Evolutionary conservation across 345 rosid species (phyloP).

Genomic region (Camelina hispida): DNA sequence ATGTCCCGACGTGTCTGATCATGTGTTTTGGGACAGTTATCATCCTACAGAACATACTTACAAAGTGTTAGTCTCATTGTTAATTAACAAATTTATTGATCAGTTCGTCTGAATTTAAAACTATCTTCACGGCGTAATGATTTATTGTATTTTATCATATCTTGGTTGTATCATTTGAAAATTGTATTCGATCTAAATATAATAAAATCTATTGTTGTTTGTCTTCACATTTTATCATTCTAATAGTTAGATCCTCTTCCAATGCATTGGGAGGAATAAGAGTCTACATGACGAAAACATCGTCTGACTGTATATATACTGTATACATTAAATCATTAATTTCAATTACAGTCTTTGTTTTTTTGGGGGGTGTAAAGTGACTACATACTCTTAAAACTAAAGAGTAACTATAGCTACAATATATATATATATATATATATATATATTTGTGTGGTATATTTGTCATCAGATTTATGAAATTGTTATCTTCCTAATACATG

Average conservation of each 20-base stretch:
- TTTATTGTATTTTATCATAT: background rate
- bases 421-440: too few relatives aligned
- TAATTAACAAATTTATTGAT: conserved; percentile 38
- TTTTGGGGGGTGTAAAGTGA: too few relatives aligned
- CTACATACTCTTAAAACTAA: too few relatives aligned
- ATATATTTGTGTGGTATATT: background rate
- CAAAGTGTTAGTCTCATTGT: conserved; percentile 32
- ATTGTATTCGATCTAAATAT: conserved; percentile 1
- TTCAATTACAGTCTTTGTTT: too few relatives aligned
- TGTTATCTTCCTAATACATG: conserved; percentile 29
- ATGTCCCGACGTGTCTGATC: conserved; percentile 51
- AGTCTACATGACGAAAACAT: background rate
- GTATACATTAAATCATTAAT: too few relatives aligned
- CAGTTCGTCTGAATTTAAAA: conserved; percentile 42
- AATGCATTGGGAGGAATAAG: background rate
- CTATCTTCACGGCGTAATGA: background rate
- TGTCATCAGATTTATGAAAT: conserved; percentile 5
- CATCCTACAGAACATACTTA: conserved; percentile 76
- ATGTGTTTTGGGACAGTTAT: conserved; percentile 75
- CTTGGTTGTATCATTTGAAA: conserved; percentile 7
- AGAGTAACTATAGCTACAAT: too few relatives aligned
- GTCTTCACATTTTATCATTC: background rate
- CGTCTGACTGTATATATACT: background rate
- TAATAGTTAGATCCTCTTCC: conserved; percentile 1
- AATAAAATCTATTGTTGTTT: background rate